These are phyloP conservation scores for Mycosphaerella arachidis DNA, from an alignment of 2,329 filamentous ascomycete genomes.

Conservation along the genomic window DNA sequence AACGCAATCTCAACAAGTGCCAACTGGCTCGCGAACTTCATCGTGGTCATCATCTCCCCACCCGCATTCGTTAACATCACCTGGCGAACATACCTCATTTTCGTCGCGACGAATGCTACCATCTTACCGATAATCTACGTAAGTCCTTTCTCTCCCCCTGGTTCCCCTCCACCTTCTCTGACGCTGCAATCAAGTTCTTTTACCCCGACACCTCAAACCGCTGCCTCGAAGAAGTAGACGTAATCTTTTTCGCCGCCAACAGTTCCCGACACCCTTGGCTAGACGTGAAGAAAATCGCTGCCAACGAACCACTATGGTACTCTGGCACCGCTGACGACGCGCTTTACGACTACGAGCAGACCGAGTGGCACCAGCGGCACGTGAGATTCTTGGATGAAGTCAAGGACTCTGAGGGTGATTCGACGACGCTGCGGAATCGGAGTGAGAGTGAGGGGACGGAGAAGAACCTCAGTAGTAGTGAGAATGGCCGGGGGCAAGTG, in stretches of 20 bases:
- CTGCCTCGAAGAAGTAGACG: slow-evolving; percentile 63
- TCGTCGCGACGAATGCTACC: slow-evolving; percentile 58
- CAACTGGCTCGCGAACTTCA: slow-evolving; percentile 48
- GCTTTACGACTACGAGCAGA: slow-evolving; percentile 15
- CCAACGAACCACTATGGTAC: slow-evolving; percentile 45
- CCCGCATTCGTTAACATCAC: slow-evolving; percentile 24
- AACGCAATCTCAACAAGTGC: slow-evolving; percentile 50
- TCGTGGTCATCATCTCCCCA: slow-evolving; percentile 24
- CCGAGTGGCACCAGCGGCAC: slow-evolving; percentile 33
- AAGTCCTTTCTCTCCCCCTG: not conserved
- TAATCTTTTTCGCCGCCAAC: slow-evolving; percentile 53
- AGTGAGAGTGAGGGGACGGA: slow-evolving; percentile 5
- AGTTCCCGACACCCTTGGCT: slow-evolving; percentile 47
- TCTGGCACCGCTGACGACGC: slow-evolving; percentile 27
- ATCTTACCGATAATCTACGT: slow-evolving; percentile 52
- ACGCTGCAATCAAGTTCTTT: slow-evolving; percentile 47
- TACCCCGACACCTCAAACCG: slow-evolving; percentile 55
- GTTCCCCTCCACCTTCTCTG: not conserved
- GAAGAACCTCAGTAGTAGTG: not conserved
- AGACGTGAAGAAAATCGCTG: slow-evolving; percentile 48
- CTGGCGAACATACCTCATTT: slow-evolving; percentile 57
- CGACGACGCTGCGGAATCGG: slow-evolving; percentile 10
- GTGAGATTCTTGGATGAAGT: slow-evolving; percentile 26
- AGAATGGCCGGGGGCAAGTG: not conserved
- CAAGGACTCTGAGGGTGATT: slow-evolving; percentile 24